Conservation (phyloP, 352 stramenopile genomes). For the Plasmopara viticola region DNA sequence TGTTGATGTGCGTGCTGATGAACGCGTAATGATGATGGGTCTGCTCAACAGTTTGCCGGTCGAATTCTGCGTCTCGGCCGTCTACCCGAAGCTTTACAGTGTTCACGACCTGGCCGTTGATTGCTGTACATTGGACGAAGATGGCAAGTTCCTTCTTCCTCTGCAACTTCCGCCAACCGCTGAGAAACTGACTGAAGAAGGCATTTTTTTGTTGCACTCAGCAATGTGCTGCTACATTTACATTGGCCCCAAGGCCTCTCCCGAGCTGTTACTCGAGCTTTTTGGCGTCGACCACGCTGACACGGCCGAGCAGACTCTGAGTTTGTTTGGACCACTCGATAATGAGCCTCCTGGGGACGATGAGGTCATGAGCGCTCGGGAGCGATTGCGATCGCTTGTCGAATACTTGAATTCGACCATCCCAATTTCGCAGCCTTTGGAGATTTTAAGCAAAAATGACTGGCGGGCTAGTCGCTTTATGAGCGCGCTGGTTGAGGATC, state of each 20-base stretch:
- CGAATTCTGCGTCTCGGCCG: constrained; percentile 76
- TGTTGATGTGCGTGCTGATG: constrained; percentile 81
- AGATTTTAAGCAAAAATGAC: constrained; percentile 82
- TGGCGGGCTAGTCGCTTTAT: constrained; percentile 82
- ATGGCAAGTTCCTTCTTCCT: constrained; percentile 74
- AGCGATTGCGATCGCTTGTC: constrained; percentile 61
- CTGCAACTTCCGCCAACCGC: constrained; percentile 70
- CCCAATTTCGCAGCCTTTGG: constrained; percentile 74
- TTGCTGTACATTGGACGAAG: constrained; percentile 71
- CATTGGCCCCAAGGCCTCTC: constrained; percentile 62
- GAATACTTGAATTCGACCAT: constrained; percentile 79
- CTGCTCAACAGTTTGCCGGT: constrained; percentile 73
- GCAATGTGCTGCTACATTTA: constrained; percentile 87
- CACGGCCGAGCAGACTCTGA: constrained; percentile 59
- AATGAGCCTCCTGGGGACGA: constrained; percentile 24
- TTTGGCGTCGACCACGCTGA: constrained; percentile 80
- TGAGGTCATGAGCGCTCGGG: constrained; percentile 44
- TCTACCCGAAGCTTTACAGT: constrained; percentile 86
- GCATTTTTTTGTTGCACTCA: constrained; percentile 84
- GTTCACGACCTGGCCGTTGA: constrained; percentile 81
- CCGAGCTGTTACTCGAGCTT: constrained; percentile 73
- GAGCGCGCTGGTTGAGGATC: constrained; percentile 82
- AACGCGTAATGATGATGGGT: constrained; percentile 84
- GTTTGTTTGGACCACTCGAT: constrained; percentile 63
- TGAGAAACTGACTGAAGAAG: constrained; percentile 81